Base-by-base conservation (phyloP, 2,329 filamentous ascomycete genomes). In the Talaromyces sp. region DNA sequence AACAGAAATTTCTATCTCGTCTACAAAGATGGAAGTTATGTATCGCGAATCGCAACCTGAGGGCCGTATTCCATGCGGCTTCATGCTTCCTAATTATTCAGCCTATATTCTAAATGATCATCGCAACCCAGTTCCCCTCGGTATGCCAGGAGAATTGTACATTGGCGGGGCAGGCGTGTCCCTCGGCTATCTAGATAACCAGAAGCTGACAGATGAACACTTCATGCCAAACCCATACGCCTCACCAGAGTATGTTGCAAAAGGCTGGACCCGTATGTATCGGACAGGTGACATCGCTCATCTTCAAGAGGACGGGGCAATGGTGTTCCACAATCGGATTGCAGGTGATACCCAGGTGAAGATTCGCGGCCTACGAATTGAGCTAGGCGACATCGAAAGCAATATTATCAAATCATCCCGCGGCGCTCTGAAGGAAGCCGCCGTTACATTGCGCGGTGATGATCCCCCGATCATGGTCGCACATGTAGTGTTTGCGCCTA, bases 311-410 rank as follows among this genome's bases (percentile, higher is more conserved):
- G 65, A 71, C 33, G 70, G 71, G 1, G n/a, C 56, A 1, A 47
- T 74, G 9, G 22, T 62, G 2, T 56, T 66, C 30, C 30, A 56
- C 2, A 66, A 65, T 11, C 63, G 71, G 3, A 22, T 41, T 17
- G 37, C 19, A 24, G 37, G 37, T 13, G 37, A 41, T 19, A 24
- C 37, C 3, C 37, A 41, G 37, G 14, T 41, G 10, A 41, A 41
- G 19, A 17, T 41, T 22, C 17, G 37, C 13, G 37, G 37, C 7
- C 10, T 41, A 32, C 52, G 59, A 17, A 44, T 44, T 22, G 78
- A 82, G 13, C 64, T 82, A 2, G 55, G 60, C 1, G 80, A 82
- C 3, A 66, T 80, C 24, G 70, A 70, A 35, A 60, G 47, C n/a
- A 55, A 37, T n/a, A 64, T 75, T 36, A 14, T 72, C 1, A 13